These are phyloP conservation scores for Nemania sp. DNA, from an alignment of 2,329 filamentous ascomycete genomes.

Conservation along the genomic window DNA sequence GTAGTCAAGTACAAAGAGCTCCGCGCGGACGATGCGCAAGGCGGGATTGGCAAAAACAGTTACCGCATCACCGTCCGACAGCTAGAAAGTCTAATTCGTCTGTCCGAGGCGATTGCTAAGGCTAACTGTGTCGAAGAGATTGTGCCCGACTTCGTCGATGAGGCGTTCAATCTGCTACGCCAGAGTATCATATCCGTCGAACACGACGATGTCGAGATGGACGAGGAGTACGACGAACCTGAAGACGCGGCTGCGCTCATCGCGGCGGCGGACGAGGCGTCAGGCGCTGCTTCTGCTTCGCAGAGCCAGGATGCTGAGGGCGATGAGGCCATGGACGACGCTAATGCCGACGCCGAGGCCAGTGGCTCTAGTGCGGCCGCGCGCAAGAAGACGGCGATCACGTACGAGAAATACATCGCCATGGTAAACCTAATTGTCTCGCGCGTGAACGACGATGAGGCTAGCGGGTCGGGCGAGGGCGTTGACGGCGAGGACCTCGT, in stretches of 20 bases:
- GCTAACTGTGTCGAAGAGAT: constrained; percentile 96
- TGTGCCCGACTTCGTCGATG: constrained; percentile 83
- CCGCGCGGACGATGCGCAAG: constrained; percentile 90
- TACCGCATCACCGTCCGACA: constrained; percentile 98
- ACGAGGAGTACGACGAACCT: constrained; percentile 74
- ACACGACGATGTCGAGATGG: constrained; percentile 95
- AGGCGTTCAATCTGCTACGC: constrained; percentile 89
- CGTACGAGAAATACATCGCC: constrained; percentile 92
- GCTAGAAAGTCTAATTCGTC: constrained; percentile 92
- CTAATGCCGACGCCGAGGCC: constrained; percentile 56
- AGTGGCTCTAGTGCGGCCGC: constrained; percentile 54
- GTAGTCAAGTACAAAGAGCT: constrained; percentile 97
- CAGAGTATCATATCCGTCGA: constrained; percentile 98
- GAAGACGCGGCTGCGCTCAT: constrained; percentile 61
- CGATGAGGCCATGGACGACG: constrained; percentile 60
- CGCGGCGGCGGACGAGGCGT: constrained; percentile 63
- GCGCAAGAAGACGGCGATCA: constrained; percentile 82
- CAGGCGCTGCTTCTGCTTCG: constrained; percentile 54
- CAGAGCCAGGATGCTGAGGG: constrained; percentile 54
- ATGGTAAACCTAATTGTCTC: constrained; percentile 90
- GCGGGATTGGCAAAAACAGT: constrained; percentile 91
- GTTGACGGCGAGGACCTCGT: constrained; percentile 85
- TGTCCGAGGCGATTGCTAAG: constrained; percentile 98
- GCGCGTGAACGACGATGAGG: constrained; percentile 85
- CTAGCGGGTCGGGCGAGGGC: constrained; percentile 77